A percentile compares a stretch with the other conserved stretches of the same genome.
These are phyloP conservation scores for Rubroshorea leprosula DNA, from an alignment of 345 rosid genomes.

Conservation along the genomic window DNA sequence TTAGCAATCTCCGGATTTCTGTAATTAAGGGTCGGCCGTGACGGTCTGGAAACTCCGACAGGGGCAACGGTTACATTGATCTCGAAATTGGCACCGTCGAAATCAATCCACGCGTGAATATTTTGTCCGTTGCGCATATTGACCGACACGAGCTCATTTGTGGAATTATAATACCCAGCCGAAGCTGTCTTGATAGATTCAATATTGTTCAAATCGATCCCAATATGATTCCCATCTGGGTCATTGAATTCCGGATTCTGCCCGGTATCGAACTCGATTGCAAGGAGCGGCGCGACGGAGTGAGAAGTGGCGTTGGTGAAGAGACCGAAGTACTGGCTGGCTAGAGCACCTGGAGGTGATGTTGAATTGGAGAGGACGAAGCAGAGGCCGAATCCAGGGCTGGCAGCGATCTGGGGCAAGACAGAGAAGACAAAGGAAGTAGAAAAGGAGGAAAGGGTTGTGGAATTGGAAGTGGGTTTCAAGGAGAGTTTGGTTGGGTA, in stretches of 20 bases:
- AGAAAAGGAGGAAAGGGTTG: constrained; percentile 58
- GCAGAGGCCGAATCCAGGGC: constrained; percentile 82
- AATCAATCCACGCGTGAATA: constrained; percentile 82
- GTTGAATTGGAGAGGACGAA: constrained; percentile 77
- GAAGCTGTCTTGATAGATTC: constrained; percentile 27
- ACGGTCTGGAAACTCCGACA: constrained; percentile 51
- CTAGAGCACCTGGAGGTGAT: constrained; percentile 58
- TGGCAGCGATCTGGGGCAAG: constrained; percentile 42
- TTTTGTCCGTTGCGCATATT: constrained; percentile 68
- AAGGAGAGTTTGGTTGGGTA: constrained; percentile 46
- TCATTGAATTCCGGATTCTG: constrained; percentile 56
- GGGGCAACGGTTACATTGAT: constrained; percentile 79
- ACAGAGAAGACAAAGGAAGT: constrained; percentile 53
- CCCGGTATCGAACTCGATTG: constrained; percentile 76
- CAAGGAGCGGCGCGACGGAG: constrained; percentile 55
- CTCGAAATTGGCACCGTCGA: constrained; percentile 52
- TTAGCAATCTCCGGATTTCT: constrained; percentile 57
- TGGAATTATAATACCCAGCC: constrained; percentile 59
- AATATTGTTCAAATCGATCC: constrained; percentile 61
- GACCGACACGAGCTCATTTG: constrained; percentile 45
- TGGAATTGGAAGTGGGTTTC: constrained; percentile 38
- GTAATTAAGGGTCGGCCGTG: constrained; percentile 48
- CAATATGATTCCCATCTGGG: constrained; percentile 62
- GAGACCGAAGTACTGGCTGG: constrained; percentile 74
- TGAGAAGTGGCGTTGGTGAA: constrained; percentile 39